A percentile compares a stretch with the other conserved stretches of the same genome.
phyloP scores from a whole-genome alignment of 75 land plant species.

The Cunninghamia lanceolata region DNA sequence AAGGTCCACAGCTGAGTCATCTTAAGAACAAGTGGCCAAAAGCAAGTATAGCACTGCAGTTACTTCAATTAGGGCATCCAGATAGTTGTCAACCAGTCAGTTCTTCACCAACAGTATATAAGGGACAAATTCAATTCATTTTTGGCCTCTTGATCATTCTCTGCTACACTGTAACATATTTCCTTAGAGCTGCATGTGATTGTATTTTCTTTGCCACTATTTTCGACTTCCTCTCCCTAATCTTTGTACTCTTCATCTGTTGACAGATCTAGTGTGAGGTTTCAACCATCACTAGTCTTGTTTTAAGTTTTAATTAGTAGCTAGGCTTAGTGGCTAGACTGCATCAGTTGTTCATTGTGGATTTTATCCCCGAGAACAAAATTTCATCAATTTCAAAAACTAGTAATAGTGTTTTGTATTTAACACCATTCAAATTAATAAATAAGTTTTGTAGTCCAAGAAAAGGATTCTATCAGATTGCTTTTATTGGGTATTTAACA shows the following conservation, averaged over 20 bases:
- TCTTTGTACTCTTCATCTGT: neutral
- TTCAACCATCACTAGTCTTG: neutral
- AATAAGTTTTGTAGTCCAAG: neutral
- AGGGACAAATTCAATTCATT: too few relatives aligned
- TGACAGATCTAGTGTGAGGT: neutral
- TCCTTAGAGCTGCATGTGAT: neutral
- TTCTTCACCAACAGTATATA: too few relatives aligned
- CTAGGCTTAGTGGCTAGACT: neutral
- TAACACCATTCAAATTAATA: neutral
- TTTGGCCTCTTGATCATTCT: too few relatives aligned
- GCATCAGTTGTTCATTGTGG: neutral
- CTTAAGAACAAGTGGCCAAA: too few relatives aligned
- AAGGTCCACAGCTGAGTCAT: too few relatives aligned
- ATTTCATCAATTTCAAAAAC: neutral
- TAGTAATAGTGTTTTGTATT: neutral
- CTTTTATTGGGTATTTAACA: neutral
- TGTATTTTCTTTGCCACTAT: neutral
- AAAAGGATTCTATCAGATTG: neutral
- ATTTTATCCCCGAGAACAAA: neutral
- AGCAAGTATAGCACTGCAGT: too few relatives aligned
- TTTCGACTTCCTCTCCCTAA: neutral
- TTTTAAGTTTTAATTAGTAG: neutral
- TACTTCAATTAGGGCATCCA: too few relatives aligned
- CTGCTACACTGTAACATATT: too few relatives aligned
- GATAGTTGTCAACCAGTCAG: too few relatives aligned